phyloP scores from a whole-genome alignment of 2,329 filamentous ascomycete species.

The Fonsecaea multimorphosa region DNA sequence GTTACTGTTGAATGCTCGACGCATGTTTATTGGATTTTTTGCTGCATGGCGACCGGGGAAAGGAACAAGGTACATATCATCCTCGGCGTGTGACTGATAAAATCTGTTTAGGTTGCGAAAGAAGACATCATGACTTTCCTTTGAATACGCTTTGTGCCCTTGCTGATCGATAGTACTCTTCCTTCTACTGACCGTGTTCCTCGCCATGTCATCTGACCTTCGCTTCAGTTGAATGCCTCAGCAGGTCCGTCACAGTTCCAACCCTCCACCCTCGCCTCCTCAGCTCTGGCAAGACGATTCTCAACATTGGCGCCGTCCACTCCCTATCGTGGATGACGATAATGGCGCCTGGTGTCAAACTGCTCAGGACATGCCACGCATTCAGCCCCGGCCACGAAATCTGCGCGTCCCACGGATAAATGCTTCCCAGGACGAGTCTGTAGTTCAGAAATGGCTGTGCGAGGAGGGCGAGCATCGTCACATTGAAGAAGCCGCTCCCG shows the following conservation, averaged over 20 bases:
- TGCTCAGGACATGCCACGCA: slow-evolving; percentile 78
- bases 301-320: slow-evolving; percentile 85
- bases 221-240: slow-evolving; percentile 45
- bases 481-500: slow-evolving; percentile 82
- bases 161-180: not conserved
- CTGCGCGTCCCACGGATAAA: slow-evolving; percentile 93
- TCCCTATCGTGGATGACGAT: slow-evolving; percentile 85
- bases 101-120: slow-evolving; percentile 10
- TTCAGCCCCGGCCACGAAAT: slow-evolving; percentile 73
- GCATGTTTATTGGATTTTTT: not conserved
- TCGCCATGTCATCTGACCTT: not conserved
- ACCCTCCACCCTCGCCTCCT: slow-evolving; percentile 71
- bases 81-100: not conserved
- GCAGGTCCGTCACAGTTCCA: slow-evolving; percentile 72
- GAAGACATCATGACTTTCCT: not conserved
- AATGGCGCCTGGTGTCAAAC: slow-evolving; percentile 76
- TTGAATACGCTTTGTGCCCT: not conserved
- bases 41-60: not conserved
- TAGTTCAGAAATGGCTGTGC: slow-evolving; percentile 63
- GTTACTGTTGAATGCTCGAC: not conserved
- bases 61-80: not conserved
- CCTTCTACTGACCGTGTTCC: not conserved
- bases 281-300: slow-evolving; percentile 73
- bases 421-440: slow-evolving; percentile 76
- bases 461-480: slow-evolving; percentile 68